Percentiles rank a stretch among this genome's conserved stretches.
phyloP scores from a whole-genome alignment of 2,329 filamentous ascomycete species.

The Penicillium sp. region DNA sequence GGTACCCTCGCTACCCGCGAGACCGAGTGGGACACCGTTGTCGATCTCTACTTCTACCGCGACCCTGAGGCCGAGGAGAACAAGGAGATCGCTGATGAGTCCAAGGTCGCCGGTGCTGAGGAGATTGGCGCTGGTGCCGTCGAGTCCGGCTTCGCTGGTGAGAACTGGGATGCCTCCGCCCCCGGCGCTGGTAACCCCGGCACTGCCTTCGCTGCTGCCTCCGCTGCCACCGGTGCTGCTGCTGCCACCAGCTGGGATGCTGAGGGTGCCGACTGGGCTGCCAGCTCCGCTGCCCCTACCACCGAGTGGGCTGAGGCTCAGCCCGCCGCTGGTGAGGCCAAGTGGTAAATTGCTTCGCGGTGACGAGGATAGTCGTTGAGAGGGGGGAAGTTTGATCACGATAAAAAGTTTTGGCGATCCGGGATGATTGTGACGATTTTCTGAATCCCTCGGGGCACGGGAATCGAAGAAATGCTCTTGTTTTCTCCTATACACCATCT shows the following conservation, averaged over 20 bases:
- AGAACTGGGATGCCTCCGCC: constrained; percentile 74
- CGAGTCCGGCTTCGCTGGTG: constrained; percentile 65
- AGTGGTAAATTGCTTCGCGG: constrained; percentile 33
- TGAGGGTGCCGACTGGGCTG: constrained; percentile 47
- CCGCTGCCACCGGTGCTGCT: constrained; percentile 51
- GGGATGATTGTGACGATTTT: constrained; percentile 20
- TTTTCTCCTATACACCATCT: constrained; percentile 18
- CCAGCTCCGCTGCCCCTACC: constrained; percentile 35
- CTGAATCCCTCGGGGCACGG: constrained; percentile 6
- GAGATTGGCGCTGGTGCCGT: constrained; percentile 72
- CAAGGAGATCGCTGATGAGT: constrained; percentile 78
- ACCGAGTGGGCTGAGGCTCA: constrained; percentile 37
- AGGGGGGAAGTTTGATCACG: constrained; percentile 21
- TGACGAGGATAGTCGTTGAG: constrained; percentile 26
- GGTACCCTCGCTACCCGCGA: constrained; percentile 94
- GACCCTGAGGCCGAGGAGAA: constrained; percentile 99
- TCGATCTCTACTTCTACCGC: constrained; percentile 99
- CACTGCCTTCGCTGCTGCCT: constrained; percentile 59
- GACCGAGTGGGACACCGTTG: constrained; percentile 97
- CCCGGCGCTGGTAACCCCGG: constrained; percentile 55
- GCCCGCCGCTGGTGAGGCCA: constrained; percentile 26
- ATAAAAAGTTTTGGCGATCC: constrained; percentile 20
- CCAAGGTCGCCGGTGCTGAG: constrained; percentile 72
- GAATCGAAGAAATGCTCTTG: constrained; percentile 20
- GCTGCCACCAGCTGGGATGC: constrained; percentile 56